These are phyloP conservation scores for Cordyceps fumosorosea DNA, from an alignment of 2,329 filamentous ascomycete genomes.

Conservation along the genomic window DNA sequence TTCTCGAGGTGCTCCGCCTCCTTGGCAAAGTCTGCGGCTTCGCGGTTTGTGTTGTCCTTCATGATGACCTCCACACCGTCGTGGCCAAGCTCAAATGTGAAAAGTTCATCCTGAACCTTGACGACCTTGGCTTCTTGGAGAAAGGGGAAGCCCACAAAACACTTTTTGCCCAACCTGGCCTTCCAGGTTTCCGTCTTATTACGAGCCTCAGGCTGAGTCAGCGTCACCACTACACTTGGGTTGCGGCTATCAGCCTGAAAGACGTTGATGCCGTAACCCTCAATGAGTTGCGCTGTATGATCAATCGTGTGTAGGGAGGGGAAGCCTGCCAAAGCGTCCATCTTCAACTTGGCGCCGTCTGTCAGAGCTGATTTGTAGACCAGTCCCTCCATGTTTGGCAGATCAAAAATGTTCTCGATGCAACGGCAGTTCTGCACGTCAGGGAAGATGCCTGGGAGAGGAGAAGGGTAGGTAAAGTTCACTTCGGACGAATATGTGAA, in stretches of 20 bases:
- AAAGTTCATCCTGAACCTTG: conserved; percentile 86
- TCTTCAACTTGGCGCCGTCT: conserved; percentile 74
- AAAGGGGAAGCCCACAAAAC: conserved; percentile 92
- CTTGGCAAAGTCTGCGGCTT: conserved; percentile 77
- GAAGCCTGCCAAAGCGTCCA: conserved; percentile 84
- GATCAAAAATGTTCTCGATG: conserved; percentile 91
- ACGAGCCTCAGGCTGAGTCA: conserved; percentile 66
- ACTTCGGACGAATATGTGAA: conserved; percentile 77
- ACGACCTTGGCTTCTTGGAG: conserved; percentile 88
- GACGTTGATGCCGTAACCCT: conserved; percentile 81
- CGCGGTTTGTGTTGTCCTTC: conserved; percentile 64
- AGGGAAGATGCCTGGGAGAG: conserved; percentile 82
- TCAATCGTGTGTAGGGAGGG: conserved; percentile 82
- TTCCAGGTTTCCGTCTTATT: conserved; percentile 68
- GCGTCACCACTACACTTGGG: conserved; percentile 88
- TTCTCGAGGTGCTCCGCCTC: conserved; percentile 79
- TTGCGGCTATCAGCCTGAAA: conserved; percentile 96
- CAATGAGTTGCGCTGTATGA: conserved; percentile 64
- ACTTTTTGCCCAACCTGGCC: conserved; percentile 72
- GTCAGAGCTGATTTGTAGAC: conserved; percentile 80
- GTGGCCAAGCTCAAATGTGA: conserved; percentile 71
- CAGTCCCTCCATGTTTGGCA: conserved; percentile 85
- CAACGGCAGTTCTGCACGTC: conserved; percentile 83
- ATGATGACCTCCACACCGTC: conserved; percentile 59
- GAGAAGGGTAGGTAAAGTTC: conserved; percentile 80